A percentile compares a stretch with the other conserved stretches of the same genome.
Conservation (phyloP, 2,329 filamentous ascomycete genomes). For the Colletotrichum tropicale region DNA sequence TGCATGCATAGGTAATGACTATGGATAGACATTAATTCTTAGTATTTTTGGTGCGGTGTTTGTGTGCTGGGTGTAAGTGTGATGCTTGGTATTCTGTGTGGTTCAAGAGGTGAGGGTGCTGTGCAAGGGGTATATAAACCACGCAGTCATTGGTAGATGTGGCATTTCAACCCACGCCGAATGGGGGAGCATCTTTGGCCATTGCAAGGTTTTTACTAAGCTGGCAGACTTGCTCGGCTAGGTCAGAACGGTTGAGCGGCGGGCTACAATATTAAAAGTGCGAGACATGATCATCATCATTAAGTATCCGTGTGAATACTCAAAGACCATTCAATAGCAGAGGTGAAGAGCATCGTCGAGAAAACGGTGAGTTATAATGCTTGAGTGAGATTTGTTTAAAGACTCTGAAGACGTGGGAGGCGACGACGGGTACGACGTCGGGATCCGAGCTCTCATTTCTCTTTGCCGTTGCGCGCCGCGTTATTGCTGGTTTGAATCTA, state of each 20-base stretch:
- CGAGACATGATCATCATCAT: not conserved
- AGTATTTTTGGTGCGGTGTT: not conserved
- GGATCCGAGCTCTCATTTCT: no score
- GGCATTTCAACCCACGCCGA: not conserved
- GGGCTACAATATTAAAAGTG: rapidly evolving
- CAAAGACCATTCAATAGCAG: not conserved
- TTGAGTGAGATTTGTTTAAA: rapidly evolving
- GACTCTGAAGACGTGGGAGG: not conserved
- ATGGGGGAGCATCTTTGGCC: rapidly evolving
- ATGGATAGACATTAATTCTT: not conserved
- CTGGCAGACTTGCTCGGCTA: not conserved
- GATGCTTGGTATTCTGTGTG: rapidly evolving
- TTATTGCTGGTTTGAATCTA: not conserved
- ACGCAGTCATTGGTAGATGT: not conserved
- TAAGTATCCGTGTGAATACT: not conserved
- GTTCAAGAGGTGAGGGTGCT: rapidly evolving
- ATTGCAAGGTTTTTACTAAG: not conserved
- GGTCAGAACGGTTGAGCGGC: not conserved
- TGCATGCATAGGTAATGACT: rapidly evolving
- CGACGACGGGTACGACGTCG: no score
- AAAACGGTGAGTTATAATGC: rapidly evolving
- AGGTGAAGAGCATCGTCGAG: not conserved
- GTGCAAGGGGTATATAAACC: not conserved
- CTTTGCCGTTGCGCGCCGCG: no score
- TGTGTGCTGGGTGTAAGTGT: not conserved